Percentiles rank a stretch among this genome's conserved stretches.
Evolutionary conservation across 257 asterid species (phyloP).

Genomic region (Solanum virginianum): DNA sequence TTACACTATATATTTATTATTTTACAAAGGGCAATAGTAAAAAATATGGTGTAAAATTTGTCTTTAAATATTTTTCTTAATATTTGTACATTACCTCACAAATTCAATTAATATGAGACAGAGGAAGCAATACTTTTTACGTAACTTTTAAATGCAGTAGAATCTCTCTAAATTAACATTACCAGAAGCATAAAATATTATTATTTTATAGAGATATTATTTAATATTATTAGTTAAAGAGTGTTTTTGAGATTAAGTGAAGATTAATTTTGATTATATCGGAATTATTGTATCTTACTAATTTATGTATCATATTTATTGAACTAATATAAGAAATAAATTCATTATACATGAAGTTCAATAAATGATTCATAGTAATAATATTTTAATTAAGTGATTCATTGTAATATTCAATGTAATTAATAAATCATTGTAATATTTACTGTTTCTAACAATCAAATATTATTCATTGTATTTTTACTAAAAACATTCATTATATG

Average conservation of each 20-base stretch:
- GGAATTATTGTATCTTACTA: background rate
- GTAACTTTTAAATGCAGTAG: background rate
- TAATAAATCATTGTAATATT: background rate
- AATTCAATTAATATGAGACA: too few relatives aligned
- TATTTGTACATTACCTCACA: too few relatives aligned
- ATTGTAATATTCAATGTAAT: background rate
- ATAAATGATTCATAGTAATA: background rate
- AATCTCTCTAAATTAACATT: background rate
- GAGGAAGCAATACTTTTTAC: too few relatives aligned
- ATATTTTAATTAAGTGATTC: background rate
- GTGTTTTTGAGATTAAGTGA: background rate
- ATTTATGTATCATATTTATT: background rate
- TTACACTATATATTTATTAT: too few relatives aligned
- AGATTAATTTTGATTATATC: background rate
- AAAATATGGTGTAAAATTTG: too few relatives aligned
- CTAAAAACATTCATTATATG: background rate
- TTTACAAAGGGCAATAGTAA: too few relatives aligned
- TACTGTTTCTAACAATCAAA: background rate
- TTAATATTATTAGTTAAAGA: background rate
- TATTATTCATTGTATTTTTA: background rate
- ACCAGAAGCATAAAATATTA: background rate
- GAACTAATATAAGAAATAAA: background rate
- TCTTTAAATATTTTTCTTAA: too few relatives aligned
- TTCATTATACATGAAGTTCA: background rate
- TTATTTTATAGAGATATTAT: background rate